Evolutionary conservation across 441 rosid species (phyloP).

Genomic region (Populus hybrid): DNA sequence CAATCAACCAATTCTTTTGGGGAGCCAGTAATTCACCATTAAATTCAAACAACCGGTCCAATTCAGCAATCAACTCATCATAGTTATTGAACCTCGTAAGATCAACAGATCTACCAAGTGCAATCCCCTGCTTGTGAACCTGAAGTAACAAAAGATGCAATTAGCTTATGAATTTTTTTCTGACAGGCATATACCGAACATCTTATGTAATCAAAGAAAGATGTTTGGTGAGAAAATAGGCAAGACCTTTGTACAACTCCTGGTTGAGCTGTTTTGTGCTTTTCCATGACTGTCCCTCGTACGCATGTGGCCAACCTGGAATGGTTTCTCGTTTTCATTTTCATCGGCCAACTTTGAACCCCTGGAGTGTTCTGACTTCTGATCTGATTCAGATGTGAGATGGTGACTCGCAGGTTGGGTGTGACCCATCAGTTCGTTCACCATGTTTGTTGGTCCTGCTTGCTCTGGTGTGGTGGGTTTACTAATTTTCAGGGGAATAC

Average conservation of each 20-base stretch:
- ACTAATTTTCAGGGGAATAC: conserved; percentile 59
- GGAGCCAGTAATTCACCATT: conserved; percentile 69
- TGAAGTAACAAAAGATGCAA: conserved; percentile 16
- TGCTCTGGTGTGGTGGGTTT: conserved; percentile 42
- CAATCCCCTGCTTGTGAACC: conserved; percentile 95
- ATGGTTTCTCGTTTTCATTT: conserved; percentile 47
- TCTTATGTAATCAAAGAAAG: background rate
- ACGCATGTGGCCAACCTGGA: conserved; percentile 32
- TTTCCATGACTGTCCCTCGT: conserved; percentile 49
- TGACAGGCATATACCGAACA: background rate
- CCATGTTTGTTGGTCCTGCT: conserved; percentile 25
- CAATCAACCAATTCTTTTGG: conserved; percentile 71
- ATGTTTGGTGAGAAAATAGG: background rate
- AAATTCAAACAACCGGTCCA: conserved; percentile 85
- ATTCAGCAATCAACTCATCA: conserved; percentile 66
- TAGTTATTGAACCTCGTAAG: conserved; percentile 77
- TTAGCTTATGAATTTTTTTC: background rate
- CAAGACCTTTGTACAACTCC: conserved; percentile 83
- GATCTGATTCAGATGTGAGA: conserved; percentile 35
- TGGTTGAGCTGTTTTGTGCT: conserved; percentile 40
- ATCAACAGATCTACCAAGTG: conserved; percentile 95
- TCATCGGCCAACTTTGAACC: conserved; percentile 45
- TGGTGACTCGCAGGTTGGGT: conserved; percentile 31
- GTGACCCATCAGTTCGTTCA: conserved; percentile 24
- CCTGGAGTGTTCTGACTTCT: conserved; percentile 49